Base-by-base conservation (phyloP, 495 filamentous ascomycete species). In the Aspergillus cristatus region DNA sequence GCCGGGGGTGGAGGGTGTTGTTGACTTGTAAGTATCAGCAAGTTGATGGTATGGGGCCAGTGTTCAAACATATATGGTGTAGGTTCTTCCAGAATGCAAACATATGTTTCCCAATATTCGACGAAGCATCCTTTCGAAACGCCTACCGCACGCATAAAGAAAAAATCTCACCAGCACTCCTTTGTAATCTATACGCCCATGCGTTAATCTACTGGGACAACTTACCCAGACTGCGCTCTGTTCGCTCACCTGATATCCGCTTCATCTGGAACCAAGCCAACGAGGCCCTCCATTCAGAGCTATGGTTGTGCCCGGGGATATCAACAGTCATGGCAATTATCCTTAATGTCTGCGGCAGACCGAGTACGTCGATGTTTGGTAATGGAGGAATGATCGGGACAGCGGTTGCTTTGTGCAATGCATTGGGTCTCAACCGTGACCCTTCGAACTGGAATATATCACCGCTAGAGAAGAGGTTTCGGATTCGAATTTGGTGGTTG, bases 11-110 rank as follows among this genome's bases (percentile, higher is more conserved):
- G 29, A 51, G 15, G 58, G 61, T 17, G 50, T 62, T 12, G 32
- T 63, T 24, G 39, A 55, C 18, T 37, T 65, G 51, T 65, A 35
- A 35, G 54, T 48, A 25, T 17, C 5, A 28, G 38, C 3, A 1
- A 16, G 1, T 12, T 2, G n/a, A n/a, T n/a, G n/a, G n/a, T n/a
- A n/a, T n/a, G 18, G 26, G n/a, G 12, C n/a, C 28, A 6, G 46
- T 15, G 1, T 18, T 8, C 18, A 20, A n/a, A 15, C 26, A n/a
- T n/a, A n/a, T 24, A 24, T 37, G 10, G 14, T 22, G 30, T 22
- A 65, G 61, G n/a, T 65, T 54, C 34, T 63, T 67, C 38, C 22
- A 40, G 7, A 47, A 62, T 26, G 48, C 55, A 16, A 61, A 70
- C 40, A 28, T 35, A 3, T 60, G 55, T 34, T 63, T 67, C 37